Conservation (phyloP, 2,329 filamentous ascomycete genomes). For the Pseudocercospora macadamiae region DNA sequence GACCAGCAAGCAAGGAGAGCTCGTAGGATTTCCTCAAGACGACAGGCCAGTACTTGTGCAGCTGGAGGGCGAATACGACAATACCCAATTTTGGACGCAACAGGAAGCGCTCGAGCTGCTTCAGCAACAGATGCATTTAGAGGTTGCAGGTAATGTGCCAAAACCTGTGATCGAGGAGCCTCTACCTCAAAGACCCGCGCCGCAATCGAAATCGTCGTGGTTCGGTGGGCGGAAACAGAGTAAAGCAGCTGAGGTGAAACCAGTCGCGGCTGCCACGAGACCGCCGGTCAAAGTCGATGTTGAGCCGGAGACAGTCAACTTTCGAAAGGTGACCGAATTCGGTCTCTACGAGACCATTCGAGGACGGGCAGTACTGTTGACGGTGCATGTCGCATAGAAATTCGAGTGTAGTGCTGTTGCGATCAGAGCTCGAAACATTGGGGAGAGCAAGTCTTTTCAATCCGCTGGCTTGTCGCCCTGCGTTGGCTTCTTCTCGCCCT, state of each 20-base stretch:
- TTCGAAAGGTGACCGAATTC: constrained; percentile 48
- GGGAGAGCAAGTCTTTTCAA: neutral
- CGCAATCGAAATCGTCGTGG: constrained; percentile 17
- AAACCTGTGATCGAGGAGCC: neutral
- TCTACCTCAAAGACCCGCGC: constrained; percentile 16
- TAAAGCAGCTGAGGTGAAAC: constrained; percentile 13
- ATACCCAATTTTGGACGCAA: constrained; percentile 39
- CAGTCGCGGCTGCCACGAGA: neutral
- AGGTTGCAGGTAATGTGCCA: constrained; percentile 22
- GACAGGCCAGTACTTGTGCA: constrained; percentile 33
- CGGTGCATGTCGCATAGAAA: constrained; percentile 29
- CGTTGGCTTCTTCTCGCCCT: constrained; percentile 62
- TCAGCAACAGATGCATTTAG: constrained; percentile 27
- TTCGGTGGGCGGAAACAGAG: constrained; percentile 29
- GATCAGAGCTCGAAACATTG: neutral
- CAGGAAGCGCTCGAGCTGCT: constrained; percentile 33
- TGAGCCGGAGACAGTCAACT: constrained; percentile 43
- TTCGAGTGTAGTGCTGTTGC: neutral
- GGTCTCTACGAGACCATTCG: constrained; percentile 48
- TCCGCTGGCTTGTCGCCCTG: constrained; percentile 4
- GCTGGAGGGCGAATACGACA: constrained; percentile 34
- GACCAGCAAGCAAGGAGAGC: constrained; percentile 27
- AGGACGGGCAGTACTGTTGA: constrained; percentile 30
- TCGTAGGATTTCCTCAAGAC: constrained; percentile 32
- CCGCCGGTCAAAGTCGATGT: constrained; percentile 34